Evolutionary conservation across 2,329 filamentous ascomycete genomes (phyloP).

Genomic region (Alternaria sp.): DNA sequence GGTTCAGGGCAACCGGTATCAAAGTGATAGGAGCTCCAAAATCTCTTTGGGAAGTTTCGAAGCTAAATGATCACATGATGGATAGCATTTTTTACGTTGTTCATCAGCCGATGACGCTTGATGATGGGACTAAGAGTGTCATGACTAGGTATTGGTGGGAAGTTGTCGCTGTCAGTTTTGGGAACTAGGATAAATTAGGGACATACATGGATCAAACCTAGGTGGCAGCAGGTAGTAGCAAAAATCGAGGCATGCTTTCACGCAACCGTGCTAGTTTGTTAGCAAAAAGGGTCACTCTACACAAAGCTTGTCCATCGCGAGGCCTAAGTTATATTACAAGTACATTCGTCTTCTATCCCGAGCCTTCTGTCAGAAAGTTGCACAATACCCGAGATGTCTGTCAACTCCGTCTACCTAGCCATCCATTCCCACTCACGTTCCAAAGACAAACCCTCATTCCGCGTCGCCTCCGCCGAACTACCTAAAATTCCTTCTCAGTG

Average conservation of each 20-base stretch:
- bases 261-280: background rate
- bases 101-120: background rate
- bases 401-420: background rate
- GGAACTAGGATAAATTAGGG: background rate
- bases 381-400: background rate
- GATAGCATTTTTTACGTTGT: background rate
- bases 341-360: background rate
- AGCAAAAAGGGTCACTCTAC: background rate
- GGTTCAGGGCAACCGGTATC: background rate
- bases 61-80: background rate
- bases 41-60: background rate
- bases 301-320: background rate
- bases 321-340: background rate
- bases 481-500: background rate
- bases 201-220: background rate
- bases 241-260: background rate
- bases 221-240: background rate
- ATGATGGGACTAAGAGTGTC: background rate
- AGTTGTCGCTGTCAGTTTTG: background rate
- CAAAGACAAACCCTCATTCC: background rate
- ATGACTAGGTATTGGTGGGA: constrained; percentile 1
- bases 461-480: background rate
- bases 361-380: background rate
- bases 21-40: background rate
- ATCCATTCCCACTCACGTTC: background rate